Percentiles rank a stretch among this genome's conserved stretches.
Evolutionary conservation across 371 early-diverging fungal species (phyloP).

Genomic region (Mucor piriformis): DNA sequence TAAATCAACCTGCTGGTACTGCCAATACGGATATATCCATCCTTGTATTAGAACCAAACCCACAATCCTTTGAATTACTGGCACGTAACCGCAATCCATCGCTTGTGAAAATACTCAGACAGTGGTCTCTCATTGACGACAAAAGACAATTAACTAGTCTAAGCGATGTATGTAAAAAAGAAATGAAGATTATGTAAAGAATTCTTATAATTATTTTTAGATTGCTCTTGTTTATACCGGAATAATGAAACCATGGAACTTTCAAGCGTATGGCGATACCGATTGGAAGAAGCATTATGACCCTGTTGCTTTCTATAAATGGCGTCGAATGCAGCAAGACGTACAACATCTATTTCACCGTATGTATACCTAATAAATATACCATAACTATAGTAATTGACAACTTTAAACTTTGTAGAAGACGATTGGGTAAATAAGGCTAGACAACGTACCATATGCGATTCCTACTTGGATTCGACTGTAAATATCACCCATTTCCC

Average conservation of each 20-base stretch:
- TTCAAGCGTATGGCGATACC: slow-evolving; percentile 23
- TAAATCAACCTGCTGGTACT: slow-evolving; percentile 17
- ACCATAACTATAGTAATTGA: no score
- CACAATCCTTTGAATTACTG: slow-evolving; percentile 13
- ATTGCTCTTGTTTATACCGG: slow-evolving; percentile 19
- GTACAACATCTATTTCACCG: slow-evolving; percentile 9
- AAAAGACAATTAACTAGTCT: not conserved
- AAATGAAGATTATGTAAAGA: not conserved
- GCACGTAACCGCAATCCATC: not conserved
- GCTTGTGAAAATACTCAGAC: not conserved
- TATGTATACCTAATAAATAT: slow-evolving; percentile 2
- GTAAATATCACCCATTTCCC: slow-evolving; percentile 10
- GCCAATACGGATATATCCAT: slow-evolving; percentile 11
- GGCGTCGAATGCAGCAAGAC: slow-evolving; percentile 28
- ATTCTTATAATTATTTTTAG: slow-evolving; percentile 12
- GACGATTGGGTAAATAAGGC: slow-evolving; percentile 18
- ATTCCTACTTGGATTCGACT: slow-evolving; percentile 6
- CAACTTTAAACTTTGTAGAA: slow-evolving; percentile 7
- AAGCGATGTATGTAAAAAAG: not conserved
- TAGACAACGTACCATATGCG: slow-evolving; percentile 22
- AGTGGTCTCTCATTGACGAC: not conserved
- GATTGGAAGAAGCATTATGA: slow-evolving; percentile 38
- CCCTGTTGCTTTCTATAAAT: slow-evolving; percentile 34
- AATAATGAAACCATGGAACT: slow-evolving; percentile 43
- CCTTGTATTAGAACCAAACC: slow-evolving; percentile 21